A percentile compares a stretch with the other conserved stretches of the same genome.
Conservation (phyloP, 257 asterid species). For the Rubia yunnanensis region DNA sequence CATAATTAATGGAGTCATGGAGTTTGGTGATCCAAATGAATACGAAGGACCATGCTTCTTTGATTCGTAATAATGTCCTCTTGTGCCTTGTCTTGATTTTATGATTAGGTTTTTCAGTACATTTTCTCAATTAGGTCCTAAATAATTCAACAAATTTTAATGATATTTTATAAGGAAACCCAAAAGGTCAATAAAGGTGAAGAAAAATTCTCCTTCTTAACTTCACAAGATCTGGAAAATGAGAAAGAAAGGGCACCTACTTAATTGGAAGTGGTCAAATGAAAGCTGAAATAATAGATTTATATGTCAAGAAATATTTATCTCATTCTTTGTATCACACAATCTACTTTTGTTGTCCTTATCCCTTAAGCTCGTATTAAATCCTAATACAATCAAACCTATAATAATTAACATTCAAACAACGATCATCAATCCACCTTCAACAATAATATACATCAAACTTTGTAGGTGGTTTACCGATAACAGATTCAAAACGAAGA, state of each 20-base stretch:
- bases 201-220: background rate
- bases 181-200: background rate
- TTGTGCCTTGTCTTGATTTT: background rate
- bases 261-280: background rate
- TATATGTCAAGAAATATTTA: too few species aligned
- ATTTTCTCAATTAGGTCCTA: background rate
- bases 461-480: too few species aligned
- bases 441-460: too few species aligned
- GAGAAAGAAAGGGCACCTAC: background rate
- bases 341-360: too few species aligned
- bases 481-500: too few species aligned
- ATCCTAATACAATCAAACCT: too few species aligned
- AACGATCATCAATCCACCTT: too few species aligned
- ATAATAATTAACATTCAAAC: too few species aligned
- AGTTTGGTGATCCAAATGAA: background rate
- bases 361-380: too few species aligned
- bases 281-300: too few species aligned
- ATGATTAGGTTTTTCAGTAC: background rate
- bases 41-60: conserved; percentile 1
- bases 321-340: too few species aligned
- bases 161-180: background rate
- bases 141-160: too few species aligned
- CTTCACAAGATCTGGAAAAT: background rate
- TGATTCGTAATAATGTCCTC: background rate
- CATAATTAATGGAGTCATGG: background rate